Evolutionary conservation across 768 basidiomycete genomes (phyloP).

Genomic region (Termitomyces eurrhizus): DNA sequence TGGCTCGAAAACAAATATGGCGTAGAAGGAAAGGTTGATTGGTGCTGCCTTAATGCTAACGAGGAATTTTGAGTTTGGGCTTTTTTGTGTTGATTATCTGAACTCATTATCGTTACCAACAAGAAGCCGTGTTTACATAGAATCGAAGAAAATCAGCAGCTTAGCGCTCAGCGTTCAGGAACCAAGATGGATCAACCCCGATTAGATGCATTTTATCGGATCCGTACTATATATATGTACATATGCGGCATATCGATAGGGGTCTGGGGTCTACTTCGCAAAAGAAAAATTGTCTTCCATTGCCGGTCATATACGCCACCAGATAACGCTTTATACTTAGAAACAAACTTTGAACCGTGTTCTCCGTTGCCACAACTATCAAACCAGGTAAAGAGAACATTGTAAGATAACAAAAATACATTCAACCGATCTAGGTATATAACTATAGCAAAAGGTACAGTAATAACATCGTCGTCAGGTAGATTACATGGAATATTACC

Average conservation of each 20-base stretch:
- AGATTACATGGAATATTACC: constrained; percentile 11
- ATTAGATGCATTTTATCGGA: constrained; percentile 1
- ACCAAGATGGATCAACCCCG: constrained; percentile 2
- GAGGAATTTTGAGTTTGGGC: constrained; percentile 15
- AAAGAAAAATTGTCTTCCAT: not conserved
- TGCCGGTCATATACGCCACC: not conserved
- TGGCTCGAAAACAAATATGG: constrained; percentile 86
- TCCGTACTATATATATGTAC: not conserved
- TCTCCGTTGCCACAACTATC: not conserved
- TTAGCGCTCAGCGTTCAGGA: not conserved
- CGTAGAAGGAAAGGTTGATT: constrained; percentile 62
- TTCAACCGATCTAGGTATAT: constrained; percentile 24
- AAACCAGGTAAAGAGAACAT: not conserved
- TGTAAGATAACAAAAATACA: constrained; percentile 19
- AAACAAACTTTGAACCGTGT: not conserved
- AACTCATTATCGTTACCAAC: not conserved
- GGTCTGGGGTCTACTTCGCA: not conserved
- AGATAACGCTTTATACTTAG: not conserved
- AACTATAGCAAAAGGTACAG: constrained; percentile 18
- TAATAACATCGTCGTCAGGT: constrained; percentile 24
- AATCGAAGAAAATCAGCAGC: constrained; percentile 1
- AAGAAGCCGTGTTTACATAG: not conserved
- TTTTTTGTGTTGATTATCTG: not conserved
- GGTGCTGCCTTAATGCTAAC: constrained; percentile 43
- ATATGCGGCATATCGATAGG: not conserved